Conservation (phyloP, 116 monocot genomes). For the Papilionanthe hybrid region DNA sequence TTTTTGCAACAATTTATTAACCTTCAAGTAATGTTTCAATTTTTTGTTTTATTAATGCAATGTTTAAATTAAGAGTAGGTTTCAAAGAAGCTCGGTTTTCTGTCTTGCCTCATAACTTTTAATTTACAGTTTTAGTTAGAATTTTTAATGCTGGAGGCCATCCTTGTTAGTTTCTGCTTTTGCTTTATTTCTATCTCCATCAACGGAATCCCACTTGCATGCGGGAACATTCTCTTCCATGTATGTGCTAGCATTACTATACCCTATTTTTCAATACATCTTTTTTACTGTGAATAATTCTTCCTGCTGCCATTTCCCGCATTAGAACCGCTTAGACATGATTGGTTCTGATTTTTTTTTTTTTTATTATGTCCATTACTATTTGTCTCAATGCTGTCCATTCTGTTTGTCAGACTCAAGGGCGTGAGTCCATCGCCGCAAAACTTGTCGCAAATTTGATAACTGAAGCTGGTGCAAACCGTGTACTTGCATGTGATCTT, state of each 20-base stretch:
- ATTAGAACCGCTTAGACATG: not conserved
- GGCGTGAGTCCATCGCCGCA: slow-evolving; percentile 94
- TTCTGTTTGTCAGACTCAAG: slow-evolving; percentile 69
- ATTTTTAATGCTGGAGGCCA: not conserved
- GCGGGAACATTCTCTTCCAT: not conserved
- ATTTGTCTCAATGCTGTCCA: not conserved
- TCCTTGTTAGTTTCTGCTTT: not conserved
- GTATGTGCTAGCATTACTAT: no score
- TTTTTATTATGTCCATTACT: not conserved
- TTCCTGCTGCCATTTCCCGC: not conserved
- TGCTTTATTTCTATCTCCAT: not conserved
- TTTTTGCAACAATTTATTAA: slow-evolving; percentile 4
- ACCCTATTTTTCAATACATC: not conserved
- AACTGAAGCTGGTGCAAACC: slow-evolving; percentile 92
- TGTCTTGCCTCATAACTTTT: not conserved
- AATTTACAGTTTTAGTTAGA: not conserved
- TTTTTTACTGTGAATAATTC: not conserved
- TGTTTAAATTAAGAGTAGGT: not conserved
- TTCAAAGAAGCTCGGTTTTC: not conserved
- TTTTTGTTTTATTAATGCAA: not conserved
- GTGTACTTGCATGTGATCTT: slow-evolving; percentile 93
- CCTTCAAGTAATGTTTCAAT: not conserved
- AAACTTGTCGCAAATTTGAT: slow-evolving; percentile 97
- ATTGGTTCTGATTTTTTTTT: not conserved
- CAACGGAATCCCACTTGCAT: no score